Evolutionary conservation across 331 rosid genomes (phyloP), one percentile per base, ranked within the genome.

Genomic region (Quercus tomentella): DNA sequence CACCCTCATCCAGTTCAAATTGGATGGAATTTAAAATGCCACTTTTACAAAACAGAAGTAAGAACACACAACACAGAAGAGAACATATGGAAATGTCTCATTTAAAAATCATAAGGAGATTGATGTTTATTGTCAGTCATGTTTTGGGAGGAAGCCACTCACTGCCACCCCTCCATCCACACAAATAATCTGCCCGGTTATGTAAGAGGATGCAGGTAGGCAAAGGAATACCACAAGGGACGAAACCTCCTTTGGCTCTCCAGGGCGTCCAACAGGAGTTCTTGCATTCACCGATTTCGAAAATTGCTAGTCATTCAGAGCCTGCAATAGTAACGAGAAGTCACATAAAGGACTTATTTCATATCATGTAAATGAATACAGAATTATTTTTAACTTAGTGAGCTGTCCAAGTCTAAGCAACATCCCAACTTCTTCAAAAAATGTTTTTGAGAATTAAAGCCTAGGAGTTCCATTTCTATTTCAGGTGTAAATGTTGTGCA

Each of bases 181-280:
- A 49, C 77, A 79, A 2, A 92, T 86, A 57, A 67, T 82, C 17
- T 90, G 94, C 18, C 97, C 93, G 17, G 87, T 92, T 23, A 90
- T 87, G 82, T 62, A 88, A 43, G 91, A 87, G 18, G 92, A 88
- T 62, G 90, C 88, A 11, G 94, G 92, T 26, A 84, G 70, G 88
- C 93, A 90, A 0, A 88, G 83, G 79, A 90, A 92, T 22, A 90
- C 92, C 74, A 90, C 90, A 77, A 88, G 31, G 0, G 93, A 75
- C 7, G 94, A 90, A 35, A 92, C 91, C 33, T 92, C 97, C 4
- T 72, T 81, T 8, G 90, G 77, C 63, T 90, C 88, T 22, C 90
- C 97, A 0, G 81, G 41, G 1, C 93, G 82, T 60, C 87, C 87
- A 25, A 88, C 70, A 4, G 94, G 90, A 2, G 85, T 86, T 79